Base-by-base conservation (phyloP, 1,139 yeast genomes). In the Geotrichum histeridarum region DNA sequence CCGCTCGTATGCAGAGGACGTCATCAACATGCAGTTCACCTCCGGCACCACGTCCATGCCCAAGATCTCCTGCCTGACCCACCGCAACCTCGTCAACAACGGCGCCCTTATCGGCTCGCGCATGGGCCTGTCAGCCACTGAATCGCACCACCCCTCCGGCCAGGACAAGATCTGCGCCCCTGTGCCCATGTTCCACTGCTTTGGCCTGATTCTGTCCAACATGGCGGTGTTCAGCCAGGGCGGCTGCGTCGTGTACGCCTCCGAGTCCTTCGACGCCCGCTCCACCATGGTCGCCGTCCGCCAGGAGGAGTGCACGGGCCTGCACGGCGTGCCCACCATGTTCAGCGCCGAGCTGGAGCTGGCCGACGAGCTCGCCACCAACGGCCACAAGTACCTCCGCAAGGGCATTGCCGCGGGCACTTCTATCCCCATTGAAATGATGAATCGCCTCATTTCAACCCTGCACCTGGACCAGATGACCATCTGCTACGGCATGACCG, bases 401-500 rank as follows among this genome's bases (percentile, higher is more conserved):
- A 67, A 67, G 30, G 71, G 71, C 4, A 67, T 67, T 38, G 70
- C 70, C 7, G 70, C 71, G 4, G 71, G 71, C 12, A 61, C 70
- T 11, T 57, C 68, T 1, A 64, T 68, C 9, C 71, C 71, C 14
- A 57, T 65, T 6, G 69, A 66, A 45, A 61, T 68, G 44, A 68
- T 68, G 71, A 57, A 57, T 11, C 56, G 61, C 18, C 58, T 68
- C 32, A 54, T 57, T 9, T 14, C 55, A 8, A 55, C 55, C 14
- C 54, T 68, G 47, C 63, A 64, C 49, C 58, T 68, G 37, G 43
- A 47, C 36, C 64, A 64, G 45, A 62, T 68, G 36, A 64, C 69
- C 8, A 68, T 68, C 46, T 67, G 71, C 58, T 68, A 68, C 54
- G 72, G 72, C 18, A 68, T 68, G 71, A 68, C 72, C 6, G 72